Percentiles rank a stretch among this genome's conserved stretches.
phyloP scores from a whole-genome alignment of 768 basidiomycete species.

The Jaapia argillacea region DNA sequence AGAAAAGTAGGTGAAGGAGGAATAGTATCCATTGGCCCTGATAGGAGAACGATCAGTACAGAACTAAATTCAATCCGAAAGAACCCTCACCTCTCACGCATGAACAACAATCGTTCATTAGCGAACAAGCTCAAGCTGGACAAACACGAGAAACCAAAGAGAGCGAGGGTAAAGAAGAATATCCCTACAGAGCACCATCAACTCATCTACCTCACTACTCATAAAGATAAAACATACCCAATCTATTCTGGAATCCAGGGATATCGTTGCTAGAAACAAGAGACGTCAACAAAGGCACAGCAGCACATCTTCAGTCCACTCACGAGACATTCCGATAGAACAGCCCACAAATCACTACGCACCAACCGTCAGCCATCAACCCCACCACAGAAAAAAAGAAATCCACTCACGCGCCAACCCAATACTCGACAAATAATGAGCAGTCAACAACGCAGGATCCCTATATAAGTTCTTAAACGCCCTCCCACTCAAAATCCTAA shows the following conservation, averaged over 20 bases:
- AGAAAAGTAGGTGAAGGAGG: slow-evolving; percentile 91
- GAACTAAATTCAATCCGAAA: neutral
- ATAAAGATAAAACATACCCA: slow-evolving; percentile 48
- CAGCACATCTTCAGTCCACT: slow-evolving; percentile 17
- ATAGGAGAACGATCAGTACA: slow-evolving; percentile 1
- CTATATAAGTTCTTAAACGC: slow-evolving; percentile 98
- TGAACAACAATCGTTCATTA: slow-evolving; percentile 91
- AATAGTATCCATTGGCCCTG: slow-evolving; percentile 96
- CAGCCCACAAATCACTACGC: slow-evolving; percentile 78
- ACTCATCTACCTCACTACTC: too few relatives aligned
- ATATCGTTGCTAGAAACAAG: slow-evolving; percentile 64
- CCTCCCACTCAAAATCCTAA: slow-evolving; percentile 86
- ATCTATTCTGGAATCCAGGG: slow-evolving; percentile 91
- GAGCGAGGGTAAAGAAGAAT: slow-evolving; percentile 94
- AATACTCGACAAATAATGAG: slow-evolving; percentile 85
- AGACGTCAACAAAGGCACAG: neutral
- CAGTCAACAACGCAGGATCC: slow-evolving; percentile 82
- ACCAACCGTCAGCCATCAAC: too few relatives aligned
- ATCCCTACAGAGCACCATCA: slow-evolving; percentile 53
- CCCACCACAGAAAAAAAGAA: slow-evolving; percentile 4
- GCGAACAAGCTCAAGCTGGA: slow-evolving; percentile 92
- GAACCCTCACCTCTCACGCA: slow-evolving; percentile 79
- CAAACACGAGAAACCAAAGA: slow-evolving; percentile 95
- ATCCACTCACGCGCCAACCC: slow-evolving; percentile 63
- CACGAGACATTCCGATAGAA: slow-evolving; percentile 85